phyloP scores from a whole-genome alignment of 1,139 yeast genomes.

The Candida mesenterica region DNA sequence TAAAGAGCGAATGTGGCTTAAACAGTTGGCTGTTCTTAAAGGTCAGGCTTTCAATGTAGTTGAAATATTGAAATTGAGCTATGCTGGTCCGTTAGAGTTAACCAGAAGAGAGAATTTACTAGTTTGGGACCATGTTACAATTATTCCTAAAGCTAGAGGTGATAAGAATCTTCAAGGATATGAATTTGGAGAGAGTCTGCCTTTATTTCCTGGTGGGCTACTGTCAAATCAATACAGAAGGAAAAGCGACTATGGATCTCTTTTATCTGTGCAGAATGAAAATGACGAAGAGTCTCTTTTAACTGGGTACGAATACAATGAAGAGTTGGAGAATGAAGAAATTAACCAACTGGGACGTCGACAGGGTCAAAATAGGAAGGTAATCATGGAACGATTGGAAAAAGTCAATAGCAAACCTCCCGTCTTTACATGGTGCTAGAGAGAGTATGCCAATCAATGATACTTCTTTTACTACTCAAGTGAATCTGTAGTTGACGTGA shows the following conservation, averaged over 20 bases:
- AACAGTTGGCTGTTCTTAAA: conserved; percentile 69
- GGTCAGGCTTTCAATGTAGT: conserved; percentile 81
- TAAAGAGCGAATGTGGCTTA: conserved; percentile 63
- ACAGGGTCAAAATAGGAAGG: conserved; percentile 32
- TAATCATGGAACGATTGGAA: conserved; percentile 62
- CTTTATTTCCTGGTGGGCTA: conserved; percentile 2
- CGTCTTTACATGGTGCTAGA: conserved; percentile 69
- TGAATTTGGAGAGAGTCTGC: conserved; percentile 13
- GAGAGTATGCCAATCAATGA: too few relatives aligned
- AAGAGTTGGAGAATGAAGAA: conserved; percentile 8
- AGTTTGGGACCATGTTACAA: conserved; percentile 63
- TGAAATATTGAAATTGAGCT: conserved; percentile 55
- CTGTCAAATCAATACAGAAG: neutral
- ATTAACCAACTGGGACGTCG: neutral
- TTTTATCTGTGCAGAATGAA: conserved; percentile 1
- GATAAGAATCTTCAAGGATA: conserved; percentile 10
- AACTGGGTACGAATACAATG: conserved; percentile 16
- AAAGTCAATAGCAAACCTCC: conserved; percentile 59
- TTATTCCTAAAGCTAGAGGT: conserved; percentile 40
- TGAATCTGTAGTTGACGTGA: too few relatives aligned
- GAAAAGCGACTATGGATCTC: conserved; percentile 4
- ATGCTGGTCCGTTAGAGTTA: conserved; percentile 68
- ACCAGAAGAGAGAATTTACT: conserved; percentile 57
- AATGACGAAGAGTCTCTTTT: conserved; percentile 3
- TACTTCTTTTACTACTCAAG: too few relatives aligned